phyloP scores from a whole-genome alignment of 352 stramenopile genomes.

The Aphanomyces astaci region DNA sequence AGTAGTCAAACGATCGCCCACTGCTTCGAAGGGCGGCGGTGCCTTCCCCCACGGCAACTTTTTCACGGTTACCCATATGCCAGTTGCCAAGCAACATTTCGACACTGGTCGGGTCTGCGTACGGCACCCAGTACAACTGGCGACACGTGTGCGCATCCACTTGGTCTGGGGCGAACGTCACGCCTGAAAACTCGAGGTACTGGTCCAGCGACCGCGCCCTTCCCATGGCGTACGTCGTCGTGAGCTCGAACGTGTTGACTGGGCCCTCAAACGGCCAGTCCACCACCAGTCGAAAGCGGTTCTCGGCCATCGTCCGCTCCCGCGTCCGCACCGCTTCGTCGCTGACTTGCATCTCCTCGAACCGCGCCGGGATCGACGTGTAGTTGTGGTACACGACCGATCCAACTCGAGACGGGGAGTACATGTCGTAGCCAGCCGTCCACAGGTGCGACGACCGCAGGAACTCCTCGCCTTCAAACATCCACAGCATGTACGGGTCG shows the following conservation, averaged over 20 bases:
- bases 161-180: background rate
- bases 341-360: constrained; percentile 49
- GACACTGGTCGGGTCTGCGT: background rate
- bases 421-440: constrained; percentile 85
- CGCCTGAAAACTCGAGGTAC: constrained; percentile 15
- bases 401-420: constrained; percentile 46
- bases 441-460: constrained; percentile 46
- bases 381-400: constrained; percentile 56
- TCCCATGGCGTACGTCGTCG: constrained; percentile 2
- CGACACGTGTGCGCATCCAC: constrained; percentile 1
- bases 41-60: too few relatives aligned
- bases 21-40: too few relatives aligned
- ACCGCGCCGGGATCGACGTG: constrained; percentile 13
- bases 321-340: constrained; percentile 36
- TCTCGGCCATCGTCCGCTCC: constrained; percentile 46
- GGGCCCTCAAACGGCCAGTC: constrained; percentile 48
- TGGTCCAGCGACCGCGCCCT: background rate
- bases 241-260: constrained; percentile 49
- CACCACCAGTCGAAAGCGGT: constrained; percentile 49
- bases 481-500: constrained; percentile 60
- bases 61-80: background rate
- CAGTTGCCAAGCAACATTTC: constrained; percentile 2
- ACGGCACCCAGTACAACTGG: constrained; percentile 22
- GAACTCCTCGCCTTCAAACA: constrained; percentile 88
- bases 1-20: too few relatives aligned